A percentile compares a stretch with the other conserved stretches of the same genome.
phyloP scores from a whole-genome alignment of 805 yeast species.

The Spathaspora boniae region DNA sequence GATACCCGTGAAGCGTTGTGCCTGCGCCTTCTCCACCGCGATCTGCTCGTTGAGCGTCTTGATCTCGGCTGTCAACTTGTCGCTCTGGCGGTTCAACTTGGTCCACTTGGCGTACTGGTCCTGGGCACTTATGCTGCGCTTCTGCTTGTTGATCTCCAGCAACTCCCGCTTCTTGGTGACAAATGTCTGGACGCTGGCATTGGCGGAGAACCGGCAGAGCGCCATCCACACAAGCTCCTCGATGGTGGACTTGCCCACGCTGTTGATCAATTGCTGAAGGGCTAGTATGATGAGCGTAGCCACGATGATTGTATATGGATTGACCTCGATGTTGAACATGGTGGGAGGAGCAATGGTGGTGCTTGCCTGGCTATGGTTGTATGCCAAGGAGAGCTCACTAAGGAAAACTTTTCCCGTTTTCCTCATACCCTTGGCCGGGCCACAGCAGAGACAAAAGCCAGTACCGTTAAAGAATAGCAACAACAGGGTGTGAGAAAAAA shows the following conservation, averaged over 20 bases:
- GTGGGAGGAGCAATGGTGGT: too few species aligned
- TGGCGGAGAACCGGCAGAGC: slow-evolving; percentile 21
- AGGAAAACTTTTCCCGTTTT: too few species aligned
- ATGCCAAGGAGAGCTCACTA: neutral
- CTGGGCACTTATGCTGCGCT: slow-evolving; percentile 72
- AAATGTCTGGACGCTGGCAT: slow-evolving; percentile 1
- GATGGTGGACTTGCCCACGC: slow-evolving; percentile 33
- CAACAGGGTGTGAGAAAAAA: neutral
- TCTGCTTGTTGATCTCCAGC: slow-evolving; percentile 44
- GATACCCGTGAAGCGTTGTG: slow-evolving; percentile 31
- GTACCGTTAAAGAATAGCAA: neutral
- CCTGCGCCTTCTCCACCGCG: slow-evolving; percentile 26
- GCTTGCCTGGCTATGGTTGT: neutral
- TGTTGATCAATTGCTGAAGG: slow-evolving; percentile 30
- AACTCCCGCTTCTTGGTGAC: slow-evolving; percentile 45
- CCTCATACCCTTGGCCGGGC: too few species aligned
- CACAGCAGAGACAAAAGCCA: neutral
- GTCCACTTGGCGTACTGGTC: slow-evolving; percentile 97
- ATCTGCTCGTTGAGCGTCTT: slow-evolving; percentile 39
- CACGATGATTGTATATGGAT: slow-evolving; percentile 31
- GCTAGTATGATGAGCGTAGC: slow-evolving; percentile 33
- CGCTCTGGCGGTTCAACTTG: slow-evolving; percentile 71
- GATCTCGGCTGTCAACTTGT: slow-evolving; percentile 52
- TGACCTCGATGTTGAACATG: slow-evolving; percentile 23
- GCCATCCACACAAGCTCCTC: slow-evolving; percentile 37